A percentile compares a stretch with the other conserved stretches of the same genome.
These are phyloP conservation scores for Verticillium dahliae DNA, from an alignment of 2,329 filamentous ascomycete genomes.

Conservation along the genomic window DNA sequence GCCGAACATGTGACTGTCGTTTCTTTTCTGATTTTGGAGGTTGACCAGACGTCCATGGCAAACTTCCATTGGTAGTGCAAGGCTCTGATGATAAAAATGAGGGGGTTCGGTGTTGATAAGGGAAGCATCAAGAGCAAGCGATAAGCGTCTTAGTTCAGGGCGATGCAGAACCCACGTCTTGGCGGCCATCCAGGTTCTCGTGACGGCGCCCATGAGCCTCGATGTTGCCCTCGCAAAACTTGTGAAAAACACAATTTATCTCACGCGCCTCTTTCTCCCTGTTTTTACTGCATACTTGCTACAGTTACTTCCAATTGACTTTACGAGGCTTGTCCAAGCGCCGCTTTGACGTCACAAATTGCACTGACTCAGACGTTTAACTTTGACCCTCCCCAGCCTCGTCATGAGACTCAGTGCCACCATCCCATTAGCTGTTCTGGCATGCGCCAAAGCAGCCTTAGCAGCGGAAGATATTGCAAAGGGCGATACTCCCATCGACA, in stretches of 20 bases:
- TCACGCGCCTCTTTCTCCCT: not conserved
- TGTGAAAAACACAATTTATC: not conserved
- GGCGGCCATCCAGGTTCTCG: conserved; percentile 11
- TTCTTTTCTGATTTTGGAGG: too few relatives aligned
- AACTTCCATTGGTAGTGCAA: too few relatives aligned
- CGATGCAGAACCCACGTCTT: conserved; percentile 1
- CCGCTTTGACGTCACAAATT: not conserved
- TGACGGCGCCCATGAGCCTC: not conserved
- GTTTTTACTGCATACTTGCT: too few relatives aligned
- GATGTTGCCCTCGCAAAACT: not conserved
- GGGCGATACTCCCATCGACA: not conserved
- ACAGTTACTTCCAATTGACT: not conserved
- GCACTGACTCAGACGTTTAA: not conserved
- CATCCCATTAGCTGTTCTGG: not conserved
- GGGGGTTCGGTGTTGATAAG: not conserved
- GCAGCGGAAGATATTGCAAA: not conserved
- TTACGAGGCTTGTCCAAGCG: not conserved
- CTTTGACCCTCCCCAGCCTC: not conserved
- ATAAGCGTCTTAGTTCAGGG: not conserved
- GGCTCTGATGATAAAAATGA: not conserved
- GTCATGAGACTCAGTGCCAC: conserved; percentile 1
- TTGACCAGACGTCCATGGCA: not conserved
- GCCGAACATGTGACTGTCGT: too few relatives aligned
- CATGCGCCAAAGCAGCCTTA: not conserved
- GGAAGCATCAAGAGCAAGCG: not conserved